Evolutionary conservation across 257 asterid genomes (phyloP).

Genomic region (Ophiorrhiza pumila): DNA sequence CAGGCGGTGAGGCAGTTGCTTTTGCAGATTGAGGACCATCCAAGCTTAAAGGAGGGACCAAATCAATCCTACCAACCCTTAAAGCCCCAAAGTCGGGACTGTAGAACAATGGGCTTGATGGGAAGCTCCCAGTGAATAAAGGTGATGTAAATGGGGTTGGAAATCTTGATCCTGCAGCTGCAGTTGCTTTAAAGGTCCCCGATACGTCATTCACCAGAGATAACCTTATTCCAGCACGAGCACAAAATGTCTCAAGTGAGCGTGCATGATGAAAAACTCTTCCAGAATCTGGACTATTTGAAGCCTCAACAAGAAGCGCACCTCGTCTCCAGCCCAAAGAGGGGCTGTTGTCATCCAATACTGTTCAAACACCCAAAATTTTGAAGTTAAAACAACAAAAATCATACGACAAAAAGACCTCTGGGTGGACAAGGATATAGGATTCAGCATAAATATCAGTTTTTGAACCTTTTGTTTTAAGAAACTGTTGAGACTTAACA

Average conservation of each 20-base stretch:
- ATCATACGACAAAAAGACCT: constrained; percentile 2
- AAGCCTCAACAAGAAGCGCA: constrained; percentile 88
- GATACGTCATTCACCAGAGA: constrained; percentile 54
- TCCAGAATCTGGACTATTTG: constrained; percentile 96
- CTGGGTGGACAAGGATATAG: constrained; percentile 9
- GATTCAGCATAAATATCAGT: constrained; percentile 17
- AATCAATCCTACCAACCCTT: constrained; percentile 68
- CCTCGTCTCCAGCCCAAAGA: constrained; percentile 94
- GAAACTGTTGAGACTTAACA: constrained; percentile 49
- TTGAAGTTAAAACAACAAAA: not conserved
- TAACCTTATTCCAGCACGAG: constrained; percentile 62
- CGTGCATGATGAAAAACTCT: constrained; percentile 87
- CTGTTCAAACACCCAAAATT: constrained; percentile 24
- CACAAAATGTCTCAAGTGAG: constrained; percentile 79
- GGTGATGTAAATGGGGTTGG: constrained; percentile 86
- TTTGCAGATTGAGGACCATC: constrained; percentile 79
- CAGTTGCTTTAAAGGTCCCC: constrained; percentile 46
- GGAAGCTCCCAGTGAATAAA: constrained; percentile 96
- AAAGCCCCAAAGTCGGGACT: constrained; percentile 86
- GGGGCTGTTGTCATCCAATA: constrained; percentile 51
- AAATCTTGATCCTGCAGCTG: constrained; percentile 55
- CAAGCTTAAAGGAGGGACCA: constrained; percentile 88
- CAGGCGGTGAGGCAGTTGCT: constrained; percentile 67
- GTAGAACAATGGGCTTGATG: constrained; percentile 73
- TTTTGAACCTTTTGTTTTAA: constrained; percentile 50